phyloP scores from a whole-genome alignment of 495 filamentous ascomycete genomes.

The Trichoderma gamsii region DNA sequence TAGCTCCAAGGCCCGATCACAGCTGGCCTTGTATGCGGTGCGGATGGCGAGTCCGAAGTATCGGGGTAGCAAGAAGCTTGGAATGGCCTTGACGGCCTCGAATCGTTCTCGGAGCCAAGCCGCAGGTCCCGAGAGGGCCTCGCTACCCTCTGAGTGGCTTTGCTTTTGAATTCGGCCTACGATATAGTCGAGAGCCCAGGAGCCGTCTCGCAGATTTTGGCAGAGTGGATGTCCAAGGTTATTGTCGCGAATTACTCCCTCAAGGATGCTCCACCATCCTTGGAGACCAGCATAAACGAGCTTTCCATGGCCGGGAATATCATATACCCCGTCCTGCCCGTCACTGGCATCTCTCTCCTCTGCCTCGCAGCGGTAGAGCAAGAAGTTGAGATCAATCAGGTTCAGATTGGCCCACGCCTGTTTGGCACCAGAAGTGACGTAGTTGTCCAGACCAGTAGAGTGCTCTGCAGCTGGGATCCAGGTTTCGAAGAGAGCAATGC shows the following conservation, averaged over 20 bases:
- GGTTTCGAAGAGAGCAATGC: conserved; percentile 91
- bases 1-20: conserved; percentile 68
- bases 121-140: conserved; percentile 55
- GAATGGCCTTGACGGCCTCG: conserved; percentile 72
- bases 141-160: conserved; percentile 53
- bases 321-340: conserved; percentile 79
- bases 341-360: conserved; percentile 80
- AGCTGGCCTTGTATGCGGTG: conserved; percentile 77
- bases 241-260: conserved; percentile 79
- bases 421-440: conserved; percentile 73
- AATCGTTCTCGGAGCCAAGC: conserved; percentile 80
- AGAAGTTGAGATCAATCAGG: conserved; percentile 82
- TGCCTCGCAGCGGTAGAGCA: conserved; percentile 85
- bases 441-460: conserved; percentile 70
- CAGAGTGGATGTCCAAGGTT: conserved; percentile 90
- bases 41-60: conserved; percentile 89
- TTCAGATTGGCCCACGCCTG: conserved; percentile 67
- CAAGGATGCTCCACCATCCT: conserved; percentile 95
- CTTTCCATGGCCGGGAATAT: conserved; percentile 73
- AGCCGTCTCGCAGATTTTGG: conserved; percentile 82
- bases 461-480: conserved; percentile 84
- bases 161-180: conserved; percentile 69
- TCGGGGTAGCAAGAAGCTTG: conserved; percentile 82
- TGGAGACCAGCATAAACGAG: conserved; percentile 95
- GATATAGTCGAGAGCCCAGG: conserved; percentile 93